A percentile compares a stretch with the other conserved stretches of the same genome.
Conservation (phyloP, 1,284 basidiomycete genomes). For the Austroboletus niveus region DNA sequence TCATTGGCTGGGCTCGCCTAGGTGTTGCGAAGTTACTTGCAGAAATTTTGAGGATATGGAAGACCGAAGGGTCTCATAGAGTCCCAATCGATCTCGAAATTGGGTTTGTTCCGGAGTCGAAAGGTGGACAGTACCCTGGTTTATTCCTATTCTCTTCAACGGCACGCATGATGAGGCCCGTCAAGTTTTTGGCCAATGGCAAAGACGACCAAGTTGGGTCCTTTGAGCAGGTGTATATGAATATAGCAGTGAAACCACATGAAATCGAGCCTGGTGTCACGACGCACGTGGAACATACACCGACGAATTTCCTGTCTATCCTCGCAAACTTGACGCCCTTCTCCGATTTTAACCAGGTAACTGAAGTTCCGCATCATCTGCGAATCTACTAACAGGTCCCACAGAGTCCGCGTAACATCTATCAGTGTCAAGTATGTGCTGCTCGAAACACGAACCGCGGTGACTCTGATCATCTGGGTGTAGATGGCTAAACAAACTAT, state of each 20-base stretch:
- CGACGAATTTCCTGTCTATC: constrained; percentile 94
- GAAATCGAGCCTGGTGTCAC: constrained; percentile 85
- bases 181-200: constrained; percentile 87
- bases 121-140: constrained; percentile 96
- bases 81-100: constrained; percentile 96
- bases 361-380: constrained; percentile 1
- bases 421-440: constrained; percentile 73
- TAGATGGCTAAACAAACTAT: constrained; percentile 99
- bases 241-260: constrained; percentile 89
- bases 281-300: constrained; percentile 91
- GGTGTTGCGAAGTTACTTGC: constrained; percentile 80
- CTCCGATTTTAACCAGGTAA: constrained; percentile 96
- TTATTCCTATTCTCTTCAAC: constrained; percentile 90
- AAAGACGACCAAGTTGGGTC: constrained; percentile 90
- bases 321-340: constrained; percentile 81
- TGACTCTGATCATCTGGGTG: constrained; percentile 8
- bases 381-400: constrained; percentile 1
- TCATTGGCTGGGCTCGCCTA: constrained; percentile 94
- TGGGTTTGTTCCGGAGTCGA: constrained; percentile 86
- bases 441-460: background rate
- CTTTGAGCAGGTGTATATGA: constrained; percentile 99
- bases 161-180: constrained; percentile 97
- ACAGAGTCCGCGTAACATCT: constrained; percentile 83
- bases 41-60: constrained; percentile 86
- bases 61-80: constrained; percentile 83